phyloP scores from a whole-genome alignment of 257 asterid genomes.

The Solanum piurae region DNA sequence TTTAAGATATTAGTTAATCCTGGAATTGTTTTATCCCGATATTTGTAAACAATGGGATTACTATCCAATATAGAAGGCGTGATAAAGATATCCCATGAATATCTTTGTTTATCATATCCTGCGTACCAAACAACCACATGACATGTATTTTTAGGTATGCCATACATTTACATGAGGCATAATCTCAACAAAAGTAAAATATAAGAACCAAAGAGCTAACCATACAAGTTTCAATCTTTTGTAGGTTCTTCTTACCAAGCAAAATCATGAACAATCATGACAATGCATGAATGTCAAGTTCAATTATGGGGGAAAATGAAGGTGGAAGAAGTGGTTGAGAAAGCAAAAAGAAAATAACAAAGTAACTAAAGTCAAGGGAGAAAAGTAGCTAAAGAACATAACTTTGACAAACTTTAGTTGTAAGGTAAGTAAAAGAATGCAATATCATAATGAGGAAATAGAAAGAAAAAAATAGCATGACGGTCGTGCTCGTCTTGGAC shows the following conservation, averaged over 20 bases:
- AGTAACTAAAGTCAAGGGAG: background rate
- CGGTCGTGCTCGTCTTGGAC: background rate
- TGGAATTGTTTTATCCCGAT: no score
- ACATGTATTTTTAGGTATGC: background rate
- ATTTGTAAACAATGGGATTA: no score
- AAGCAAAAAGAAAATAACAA: background rate
- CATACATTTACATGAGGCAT: background rate
- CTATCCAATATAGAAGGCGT: no score
- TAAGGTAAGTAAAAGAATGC: background rate
- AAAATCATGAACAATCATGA: background rate
- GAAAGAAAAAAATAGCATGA: background rate
- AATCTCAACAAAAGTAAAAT: background rate
- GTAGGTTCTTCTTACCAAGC: background rate
- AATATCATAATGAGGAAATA: background rate
- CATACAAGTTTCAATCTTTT: background rate
- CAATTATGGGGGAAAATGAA: background rate
- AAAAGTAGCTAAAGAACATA: background rate
- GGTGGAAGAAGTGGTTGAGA: background rate
- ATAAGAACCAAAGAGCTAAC: background rate
- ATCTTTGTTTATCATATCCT: no score
- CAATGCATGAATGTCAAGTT: background rate
- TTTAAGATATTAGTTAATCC: no score
- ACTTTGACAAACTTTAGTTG: background rate
- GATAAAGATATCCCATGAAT: no score
- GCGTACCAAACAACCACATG: no score